Conservation (phyloP, 495 filamentous ascomycete genomes). For the Aspergillus panamensis region DNA sequence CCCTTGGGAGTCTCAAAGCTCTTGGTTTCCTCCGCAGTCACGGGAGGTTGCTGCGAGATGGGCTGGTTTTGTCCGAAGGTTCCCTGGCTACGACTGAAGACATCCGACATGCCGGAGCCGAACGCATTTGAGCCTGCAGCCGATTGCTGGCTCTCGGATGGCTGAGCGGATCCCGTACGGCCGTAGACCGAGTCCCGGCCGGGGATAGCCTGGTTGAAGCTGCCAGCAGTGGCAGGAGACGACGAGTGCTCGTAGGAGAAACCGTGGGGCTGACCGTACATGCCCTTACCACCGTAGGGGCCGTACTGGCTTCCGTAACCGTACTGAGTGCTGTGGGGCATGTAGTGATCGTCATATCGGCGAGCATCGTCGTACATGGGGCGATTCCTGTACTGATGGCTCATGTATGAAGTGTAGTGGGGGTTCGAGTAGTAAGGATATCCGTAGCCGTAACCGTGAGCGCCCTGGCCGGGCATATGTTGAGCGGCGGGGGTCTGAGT, state of each 20-base stretch:
- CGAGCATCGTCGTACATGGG: slow-evolving; percentile 56
- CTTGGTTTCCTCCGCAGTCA: slow-evolving; percentile 69
- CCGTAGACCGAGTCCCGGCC: slow-evolving; percentile 76
- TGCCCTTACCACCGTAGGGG: slow-evolving; percentile 70
- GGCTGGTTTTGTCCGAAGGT: slow-evolving; percentile 67
- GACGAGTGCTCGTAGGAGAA: slow-evolving; percentile 80
- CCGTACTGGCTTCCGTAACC: slow-evolving; percentile 68
- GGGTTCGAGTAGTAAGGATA: slow-evolving; percentile 80
- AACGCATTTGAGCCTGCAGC: slow-evolving; percentile 62
- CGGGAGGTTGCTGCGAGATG: slow-evolving; percentile 60
- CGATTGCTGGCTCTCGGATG: slow-evolving; percentile 61
- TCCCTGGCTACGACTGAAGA: slow-evolving; percentile 68
- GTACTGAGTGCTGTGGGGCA: slow-evolving; percentile 56
- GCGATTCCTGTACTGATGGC: slow-evolving; percentile 53
- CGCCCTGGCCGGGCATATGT: slow-evolving; percentile 57
- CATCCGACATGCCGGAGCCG: slow-evolving; percentile 66
- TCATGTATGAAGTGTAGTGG: slow-evolving; percentile 78
- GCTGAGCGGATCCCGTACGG: slow-evolving; percentile 69
- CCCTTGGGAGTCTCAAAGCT: slow-evolving; percentile 71
- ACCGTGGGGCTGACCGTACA: slow-evolving; percentile 75
- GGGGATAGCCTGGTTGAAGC: slow-evolving; percentile 63
- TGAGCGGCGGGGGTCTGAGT: slow-evolving; percentile 60
- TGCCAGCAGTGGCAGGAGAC: slow-evolving; percentile 67
- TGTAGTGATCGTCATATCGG: slow-evolving; percentile 52
- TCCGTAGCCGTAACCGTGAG: slow-evolving; percentile 59